A percentile compares a stretch with the other conserved stretches of the same genome.
These are phyloP conservation scores for Plantago coronopus DNA, from an alignment of 305 asterid genomes.

Conservation along the genomic window DNA sequence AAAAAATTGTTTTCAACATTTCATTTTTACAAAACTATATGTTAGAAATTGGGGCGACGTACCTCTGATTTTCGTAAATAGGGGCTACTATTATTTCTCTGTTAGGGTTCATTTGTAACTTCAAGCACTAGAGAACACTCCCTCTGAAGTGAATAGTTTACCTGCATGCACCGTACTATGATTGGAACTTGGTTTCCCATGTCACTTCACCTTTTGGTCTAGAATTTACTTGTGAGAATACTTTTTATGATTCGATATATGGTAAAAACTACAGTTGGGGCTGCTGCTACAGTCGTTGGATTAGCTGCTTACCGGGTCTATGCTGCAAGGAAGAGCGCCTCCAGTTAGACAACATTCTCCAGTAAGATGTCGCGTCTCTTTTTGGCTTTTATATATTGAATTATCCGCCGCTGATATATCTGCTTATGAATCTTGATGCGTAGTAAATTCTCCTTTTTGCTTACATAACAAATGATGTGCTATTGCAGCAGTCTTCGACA, in stretches of 20 bases:
- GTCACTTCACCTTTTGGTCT: constrained; percentile 2
- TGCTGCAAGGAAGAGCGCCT: constrained; percentile 69
- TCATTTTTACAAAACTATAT: too few relatives aligned
- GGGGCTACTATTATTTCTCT: too few relatives aligned
- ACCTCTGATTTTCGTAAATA: too few relatives aligned
- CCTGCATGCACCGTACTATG: neutral
- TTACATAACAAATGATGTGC: constrained; percentile 2
- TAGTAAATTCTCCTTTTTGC: neutral
- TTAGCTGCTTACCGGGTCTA: constrained; percentile 75
- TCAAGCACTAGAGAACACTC: too few relatives aligned
- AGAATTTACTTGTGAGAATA: constrained; percentile 5
- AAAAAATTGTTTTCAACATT: too few relatives aligned
- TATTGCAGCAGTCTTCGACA: neutral
- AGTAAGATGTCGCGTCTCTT: constrained; percentile 15
- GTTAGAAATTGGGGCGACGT: too few relatives aligned
- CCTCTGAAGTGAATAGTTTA: neutral
- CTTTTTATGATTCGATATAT: constrained; percentile 22
- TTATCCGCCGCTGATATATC: neutral
- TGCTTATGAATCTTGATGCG: neutral
- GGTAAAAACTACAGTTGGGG: constrained; percentile 61
- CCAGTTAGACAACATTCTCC: constrained; percentile 47
- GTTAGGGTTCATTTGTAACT: too few relatives aligned
- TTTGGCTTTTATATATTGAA: constrained; percentile 2
- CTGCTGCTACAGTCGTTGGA: constrained; percentile 82
- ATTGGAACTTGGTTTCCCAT: constrained; percentile 7